Evolutionary conservation across 306 rosid species (phyloP).

Genomic region (Rosa multiflora): DNA sequence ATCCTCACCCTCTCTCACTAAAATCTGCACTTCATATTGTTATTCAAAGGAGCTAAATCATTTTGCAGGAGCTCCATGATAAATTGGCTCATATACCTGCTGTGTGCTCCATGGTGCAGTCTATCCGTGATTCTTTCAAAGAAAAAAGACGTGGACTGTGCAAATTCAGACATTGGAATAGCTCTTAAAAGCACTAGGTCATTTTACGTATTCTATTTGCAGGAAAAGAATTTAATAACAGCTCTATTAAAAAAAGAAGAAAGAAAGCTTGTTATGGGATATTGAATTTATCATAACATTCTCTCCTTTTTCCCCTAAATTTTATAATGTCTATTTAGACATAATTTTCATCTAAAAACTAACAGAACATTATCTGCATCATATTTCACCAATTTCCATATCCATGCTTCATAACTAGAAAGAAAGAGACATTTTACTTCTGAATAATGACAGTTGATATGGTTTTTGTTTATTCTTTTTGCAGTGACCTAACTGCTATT

Average conservation of each 20-base stretch:
- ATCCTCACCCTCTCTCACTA: background rate
- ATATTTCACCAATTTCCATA: background rate
- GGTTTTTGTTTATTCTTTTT: conserved; percentile 9
- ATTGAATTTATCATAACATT: background rate
- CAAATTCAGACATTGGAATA: conserved; percentile 64
- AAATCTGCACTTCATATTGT: background rate
- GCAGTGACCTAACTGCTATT: conserved; percentile 6
- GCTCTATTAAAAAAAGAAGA: background rate
- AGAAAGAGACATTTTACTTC: background rate
- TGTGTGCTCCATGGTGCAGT: conserved; percentile 57
- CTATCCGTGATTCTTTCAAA: conserved; percentile 57
- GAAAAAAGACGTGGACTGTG: conserved; percentile 79
- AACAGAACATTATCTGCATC: background rate
- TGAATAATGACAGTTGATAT: background rate
- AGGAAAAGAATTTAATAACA: background rate
- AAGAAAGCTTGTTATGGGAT: background rate
- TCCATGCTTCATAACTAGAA: background rate
- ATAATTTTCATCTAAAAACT: background rate
- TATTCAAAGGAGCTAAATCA: conserved; percentile 7
- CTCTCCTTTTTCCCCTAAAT: background rate
- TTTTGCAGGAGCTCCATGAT: conserved; percentile 68
- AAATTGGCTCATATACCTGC: conserved; percentile 51
- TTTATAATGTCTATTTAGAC: background rate
- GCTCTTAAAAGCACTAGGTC: conserved; percentile 40
- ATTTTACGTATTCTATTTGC: background rate